These are phyloP conservation scores for Scutellaria galericulata DNA, from an alignment of 257 asterid genomes.

Conservation along the genomic window DNA sequence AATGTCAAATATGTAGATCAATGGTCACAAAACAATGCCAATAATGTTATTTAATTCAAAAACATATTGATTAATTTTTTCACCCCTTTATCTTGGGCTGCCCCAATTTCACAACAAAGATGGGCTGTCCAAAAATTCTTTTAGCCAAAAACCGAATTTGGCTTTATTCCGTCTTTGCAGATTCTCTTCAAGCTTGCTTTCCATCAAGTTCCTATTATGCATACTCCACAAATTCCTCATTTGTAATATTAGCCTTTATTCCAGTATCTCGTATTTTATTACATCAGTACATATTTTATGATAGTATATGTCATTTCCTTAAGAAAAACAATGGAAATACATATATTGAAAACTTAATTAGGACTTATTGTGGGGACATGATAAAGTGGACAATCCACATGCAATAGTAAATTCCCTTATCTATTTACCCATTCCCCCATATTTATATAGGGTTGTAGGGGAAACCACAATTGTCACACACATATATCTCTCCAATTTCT, in stretches of 20 bases:
- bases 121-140: slow-evolving; percentile 40
- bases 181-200: slow-evolving; percentile 34
- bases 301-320: no score
- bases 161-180: slow-evolving; percentile 40
- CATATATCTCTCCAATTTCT: not conserved
- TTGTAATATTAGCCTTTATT: slow-evolving; percentile 23
- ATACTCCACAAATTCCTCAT: slow-evolving; percentile 6
- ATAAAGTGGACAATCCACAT: slow-evolving; percentile 30
- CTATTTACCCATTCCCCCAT: not conserved
- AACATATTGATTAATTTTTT: not conserved
- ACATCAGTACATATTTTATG: not conserved
- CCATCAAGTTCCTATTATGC: slow-evolving; percentile 19
- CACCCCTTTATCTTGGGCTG: slow-evolving; percentile 28
- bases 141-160: slow-evolving; percentile 35
- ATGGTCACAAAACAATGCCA: no score
- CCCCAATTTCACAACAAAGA: slow-evolving; percentile 37
- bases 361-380: not conserved
- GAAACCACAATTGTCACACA: no score
- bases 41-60: no score
- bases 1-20: no score
- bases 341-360: not conserved
- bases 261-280: not conserved
- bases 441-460: slow-evolving; percentile 20
- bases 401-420: slow-evolving; percentile 12
- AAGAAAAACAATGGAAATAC: not conserved